Percentiles rank a stretch among this genome's conserved stretches.
These are phyloP conservation scores for Stylonectria norvegica DNA, from an alignment of 2,329 filamentous ascomycete genomes.

Conservation along the genomic window DNA sequence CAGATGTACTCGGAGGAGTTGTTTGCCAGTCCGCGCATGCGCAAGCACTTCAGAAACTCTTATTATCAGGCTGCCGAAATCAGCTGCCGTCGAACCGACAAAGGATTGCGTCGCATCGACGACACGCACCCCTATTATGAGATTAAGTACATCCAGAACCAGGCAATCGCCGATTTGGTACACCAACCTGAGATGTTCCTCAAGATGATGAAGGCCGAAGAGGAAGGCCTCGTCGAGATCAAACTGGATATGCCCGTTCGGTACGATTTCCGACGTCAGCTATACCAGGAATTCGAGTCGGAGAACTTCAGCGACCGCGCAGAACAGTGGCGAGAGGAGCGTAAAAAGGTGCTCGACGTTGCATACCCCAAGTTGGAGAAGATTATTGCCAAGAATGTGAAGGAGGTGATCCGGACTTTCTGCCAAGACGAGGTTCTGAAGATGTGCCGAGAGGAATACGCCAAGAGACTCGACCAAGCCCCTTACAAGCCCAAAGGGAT, in stretches of 20 bases:
- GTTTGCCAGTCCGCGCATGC: conserved; percentile 80
- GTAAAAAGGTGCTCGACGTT: conserved; percentile 77
- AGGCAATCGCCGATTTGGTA: conserved; percentile 77
- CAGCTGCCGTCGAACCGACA: conserved; percentile 87
- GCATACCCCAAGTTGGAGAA: conserved; percentile 79
- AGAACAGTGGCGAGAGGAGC: conserved; percentile 89
- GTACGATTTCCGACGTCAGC: conserved; percentile 69
- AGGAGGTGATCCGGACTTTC: conserved; percentile 88
- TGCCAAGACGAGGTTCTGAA: conserved; percentile 92
- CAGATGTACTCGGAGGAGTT: conserved; percentile 90
- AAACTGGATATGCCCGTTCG: conserved; percentile 73
- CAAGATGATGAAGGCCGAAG: conserved; percentile 96
- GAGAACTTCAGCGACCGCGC: conserved; percentile 95
- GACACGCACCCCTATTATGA: conserved; percentile 96
- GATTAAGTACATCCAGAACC: conserved; percentile 92
- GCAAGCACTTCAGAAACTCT: conserved; percentile 76
- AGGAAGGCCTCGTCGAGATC: conserved; percentile 88
- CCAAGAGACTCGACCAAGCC: conserved; percentile 86
- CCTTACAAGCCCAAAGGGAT: conserved; percentile 94
- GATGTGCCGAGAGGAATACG: conserved; percentile 83
- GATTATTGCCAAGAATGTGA: conserved; percentile 85
- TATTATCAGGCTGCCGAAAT: conserved; percentile 83
- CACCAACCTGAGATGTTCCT: conserved; percentile 84
- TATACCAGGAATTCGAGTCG: conserved; percentile 82
- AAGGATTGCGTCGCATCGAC: conserved; percentile 88